phyloP scores from a whole-genome alignment of 257 asterid genomes.

The Solanum tarijense region DNA sequence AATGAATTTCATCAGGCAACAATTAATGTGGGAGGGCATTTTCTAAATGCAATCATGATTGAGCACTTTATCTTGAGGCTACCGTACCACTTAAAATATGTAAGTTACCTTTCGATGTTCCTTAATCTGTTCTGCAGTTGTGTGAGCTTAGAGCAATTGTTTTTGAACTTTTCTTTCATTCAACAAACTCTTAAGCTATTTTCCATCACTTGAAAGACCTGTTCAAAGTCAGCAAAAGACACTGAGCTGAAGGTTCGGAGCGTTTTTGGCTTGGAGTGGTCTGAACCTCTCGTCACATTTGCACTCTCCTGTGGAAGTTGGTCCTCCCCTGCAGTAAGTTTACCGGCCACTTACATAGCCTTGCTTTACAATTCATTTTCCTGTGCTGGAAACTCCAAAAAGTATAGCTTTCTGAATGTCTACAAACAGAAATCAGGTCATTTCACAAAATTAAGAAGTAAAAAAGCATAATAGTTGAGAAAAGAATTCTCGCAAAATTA shows the following conservation, averaged over 20 bases:
- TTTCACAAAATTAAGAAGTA: not conserved
- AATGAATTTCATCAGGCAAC: constrained; percentile 45
- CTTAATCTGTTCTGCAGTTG: not conserved
- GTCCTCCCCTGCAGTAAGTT: constrained; percentile 92
- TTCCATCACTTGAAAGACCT: constrained; percentile 29
- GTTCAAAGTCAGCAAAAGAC: constrained; percentile 42
- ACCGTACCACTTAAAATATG: constrained; percentile 70
- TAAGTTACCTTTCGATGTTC: constrained; percentile 18
- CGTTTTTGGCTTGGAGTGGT: constrained; percentile 69
- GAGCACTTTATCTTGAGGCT: constrained; percentile 86
- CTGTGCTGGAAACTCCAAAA: not conserved
- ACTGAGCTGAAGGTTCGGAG: constrained; percentile 39
- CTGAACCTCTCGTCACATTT: constrained; percentile 82
- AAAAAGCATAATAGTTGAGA: not conserved
- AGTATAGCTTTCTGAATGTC: not conserved
- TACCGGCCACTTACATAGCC: not conserved
- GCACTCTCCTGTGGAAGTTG: constrained; percentile 86
- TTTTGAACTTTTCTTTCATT: not conserved
- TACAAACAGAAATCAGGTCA: not conserved
- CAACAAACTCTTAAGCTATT: not conserved
- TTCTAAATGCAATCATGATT: constrained; percentile 55
- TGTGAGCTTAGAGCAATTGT: not conserved
- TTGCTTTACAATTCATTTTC: not conserved
- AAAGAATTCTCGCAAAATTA: not conserved
- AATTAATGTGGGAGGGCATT: constrained; percentile 58